phyloP scores from a whole-genome alignment of 2,329 filamentous ascomycete genomes.

The Albifimbria verrucaria region DNA sequence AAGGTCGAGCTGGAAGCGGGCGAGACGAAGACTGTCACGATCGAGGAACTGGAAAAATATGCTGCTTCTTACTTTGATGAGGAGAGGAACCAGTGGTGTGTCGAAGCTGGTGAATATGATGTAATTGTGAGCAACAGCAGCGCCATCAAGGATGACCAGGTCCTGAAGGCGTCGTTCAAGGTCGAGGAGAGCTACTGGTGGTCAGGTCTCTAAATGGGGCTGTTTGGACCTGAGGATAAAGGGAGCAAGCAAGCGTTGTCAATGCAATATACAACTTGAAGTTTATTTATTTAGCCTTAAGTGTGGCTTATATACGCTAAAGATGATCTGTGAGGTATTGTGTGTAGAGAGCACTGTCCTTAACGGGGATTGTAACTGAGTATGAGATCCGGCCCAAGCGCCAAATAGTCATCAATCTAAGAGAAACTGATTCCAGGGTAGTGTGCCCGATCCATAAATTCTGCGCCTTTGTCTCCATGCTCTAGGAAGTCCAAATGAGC shows the following conservation, averaged over 20 bases:
- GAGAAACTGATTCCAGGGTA: too few species aligned
- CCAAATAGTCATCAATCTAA: too few species aligned
- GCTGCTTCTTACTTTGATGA: constrained; percentile 70
- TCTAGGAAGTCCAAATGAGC: too few species aligned
- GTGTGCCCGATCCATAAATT: too few species aligned
- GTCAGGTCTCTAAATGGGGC: constrained; percentile 61
- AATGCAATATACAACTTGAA: too few species aligned
- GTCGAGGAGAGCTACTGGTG: constrained; percentile 64
- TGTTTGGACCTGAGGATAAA: not conserved
- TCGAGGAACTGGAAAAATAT: constrained; percentile 60
- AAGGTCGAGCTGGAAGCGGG: constrained; percentile 63
- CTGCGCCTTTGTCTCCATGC: too few species aligned
- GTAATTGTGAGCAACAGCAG: constrained; percentile 60
- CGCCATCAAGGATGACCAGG: constrained; percentile 39
- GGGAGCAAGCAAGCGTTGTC: not conserved
- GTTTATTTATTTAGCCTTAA: too few species aligned
- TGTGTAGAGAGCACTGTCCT: too few species aligned
- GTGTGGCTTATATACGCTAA: too few species aligned
- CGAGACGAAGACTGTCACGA: constrained; percentile 52
- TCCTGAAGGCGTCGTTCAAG: constrained; percentile 50
- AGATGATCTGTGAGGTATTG: too few species aligned
- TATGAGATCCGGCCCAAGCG: too few species aligned
- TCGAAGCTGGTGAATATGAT: constrained; percentile 63
- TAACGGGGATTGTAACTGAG: too few species aligned
- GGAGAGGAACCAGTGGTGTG: constrained; percentile 60